A percentile compares a stretch with the other conserved stretches of the same genome.
phyloP scores from a whole-genome alignment of 2,329 filamentous ascomycete genomes.

The Fusarium poae region DNA sequence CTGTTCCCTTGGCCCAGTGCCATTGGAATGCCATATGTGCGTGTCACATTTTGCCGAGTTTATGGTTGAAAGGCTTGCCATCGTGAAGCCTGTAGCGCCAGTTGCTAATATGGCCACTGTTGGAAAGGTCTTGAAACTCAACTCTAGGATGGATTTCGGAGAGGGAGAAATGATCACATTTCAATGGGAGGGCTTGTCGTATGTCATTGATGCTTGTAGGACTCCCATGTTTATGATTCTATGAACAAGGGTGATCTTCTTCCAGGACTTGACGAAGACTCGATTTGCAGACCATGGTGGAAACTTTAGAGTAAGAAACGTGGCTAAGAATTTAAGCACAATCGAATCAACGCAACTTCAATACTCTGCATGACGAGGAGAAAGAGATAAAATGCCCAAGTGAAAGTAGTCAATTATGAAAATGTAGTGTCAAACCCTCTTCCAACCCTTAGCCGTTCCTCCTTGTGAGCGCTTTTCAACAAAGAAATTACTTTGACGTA shows the following conservation, averaged over 20 bases:
- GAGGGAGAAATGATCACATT: background rate
- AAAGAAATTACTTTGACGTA: no score
- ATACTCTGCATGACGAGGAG: background rate
- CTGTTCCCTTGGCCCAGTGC: constrained; percentile 21
- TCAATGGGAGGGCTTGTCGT: constrained; percentile 11
- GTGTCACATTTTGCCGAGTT: background rate
- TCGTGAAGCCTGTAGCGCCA: background rate
- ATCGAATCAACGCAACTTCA: background rate
- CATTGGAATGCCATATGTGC: constrained; percentile 27
- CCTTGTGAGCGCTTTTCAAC: background rate
- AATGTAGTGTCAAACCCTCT: background rate
- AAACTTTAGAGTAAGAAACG: no score
- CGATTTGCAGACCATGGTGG: background rate
- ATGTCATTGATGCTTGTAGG: constrained; percentile 23
- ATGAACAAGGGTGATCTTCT: background rate
- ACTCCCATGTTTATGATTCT: constrained; percentile 37
- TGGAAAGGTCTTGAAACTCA: background rate
- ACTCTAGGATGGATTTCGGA: background rate
- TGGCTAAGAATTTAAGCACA: background rate
- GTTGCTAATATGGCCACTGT: constrained; percentile 12
- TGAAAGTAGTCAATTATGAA: background rate
- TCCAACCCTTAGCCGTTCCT: background rate
- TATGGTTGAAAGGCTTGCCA: background rate
- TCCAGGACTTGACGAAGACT: background rate
- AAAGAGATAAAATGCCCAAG: background rate